These are phyloP conservation scores for Chenopodium album DNA, from an alignment of 148 eudicot genomes.

Conservation along the genomic window DNA sequence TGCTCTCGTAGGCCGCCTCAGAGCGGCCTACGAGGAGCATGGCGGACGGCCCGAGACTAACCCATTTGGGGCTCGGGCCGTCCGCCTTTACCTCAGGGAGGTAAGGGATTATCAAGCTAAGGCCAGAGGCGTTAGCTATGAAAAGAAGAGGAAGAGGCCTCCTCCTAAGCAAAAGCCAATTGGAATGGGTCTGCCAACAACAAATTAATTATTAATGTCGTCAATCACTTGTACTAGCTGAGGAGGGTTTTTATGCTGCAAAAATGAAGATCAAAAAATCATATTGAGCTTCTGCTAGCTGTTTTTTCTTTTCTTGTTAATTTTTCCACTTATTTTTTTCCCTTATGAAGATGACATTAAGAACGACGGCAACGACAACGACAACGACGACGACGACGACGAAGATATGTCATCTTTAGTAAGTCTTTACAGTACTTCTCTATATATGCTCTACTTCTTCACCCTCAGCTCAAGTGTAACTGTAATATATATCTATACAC, in stretches of 20 bases:
- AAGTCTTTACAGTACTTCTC: background rate
- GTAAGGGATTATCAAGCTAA: slow-evolving; percentile 63
- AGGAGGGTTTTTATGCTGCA: slow-evolving; percentile 2
- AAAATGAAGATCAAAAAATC: background rate
- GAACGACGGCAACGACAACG: background rate
- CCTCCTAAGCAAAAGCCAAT: slow-evolving; percentile 25
- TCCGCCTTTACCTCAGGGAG: slow-evolving; percentile 55
- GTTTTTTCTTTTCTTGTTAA: background rate
- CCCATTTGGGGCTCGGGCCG: slow-evolving; percentile 64
- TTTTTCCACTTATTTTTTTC: background rate
- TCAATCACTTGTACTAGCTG: background rate
- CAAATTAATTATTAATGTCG: background rate
- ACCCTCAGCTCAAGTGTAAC: slow-evolving; percentile 14
- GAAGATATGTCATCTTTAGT: slow-evolving; percentile 5
- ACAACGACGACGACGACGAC: background rate
- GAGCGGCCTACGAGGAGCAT: slow-evolving; percentile 62
- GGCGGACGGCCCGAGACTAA: slow-evolving; percentile 58
- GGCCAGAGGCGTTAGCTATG: slow-evolving; percentile 68
- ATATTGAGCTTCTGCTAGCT: background rate
- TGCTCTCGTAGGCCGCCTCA: slow-evolving; percentile 62
- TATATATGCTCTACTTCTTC: background rate
- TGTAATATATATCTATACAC: slow-evolving; percentile 16
- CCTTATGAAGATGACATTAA: background rate
- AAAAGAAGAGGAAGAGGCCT: slow-evolving; percentile 55
- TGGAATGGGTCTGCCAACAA: slow-evolving; percentile 6